These are phyloP conservation scores for Colletotrichum chrysophilum DNA, from an alignment of 2,329 filamentous ascomycete species.

Conservation along the genomic window DNA sequence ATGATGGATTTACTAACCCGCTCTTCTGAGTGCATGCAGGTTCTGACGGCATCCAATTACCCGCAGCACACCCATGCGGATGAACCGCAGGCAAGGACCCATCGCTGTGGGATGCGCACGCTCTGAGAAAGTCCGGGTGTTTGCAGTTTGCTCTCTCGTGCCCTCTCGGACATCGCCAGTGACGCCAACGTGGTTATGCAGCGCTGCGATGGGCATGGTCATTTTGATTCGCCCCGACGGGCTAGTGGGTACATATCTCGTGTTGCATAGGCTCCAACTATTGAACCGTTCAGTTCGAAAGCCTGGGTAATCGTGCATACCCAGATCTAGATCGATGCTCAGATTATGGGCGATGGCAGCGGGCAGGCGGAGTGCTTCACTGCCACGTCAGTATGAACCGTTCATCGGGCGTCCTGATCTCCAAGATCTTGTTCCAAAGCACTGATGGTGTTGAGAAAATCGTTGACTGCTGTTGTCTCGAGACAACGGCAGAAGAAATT, in stretches of 20 bases:
- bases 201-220: not conserved
- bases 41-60: not conserved
- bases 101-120: not conserved
- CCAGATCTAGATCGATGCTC: not conserved
- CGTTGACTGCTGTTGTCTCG: not conserved
- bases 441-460: not conserved
- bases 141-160: not conserved
- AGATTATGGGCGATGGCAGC: not conserved
- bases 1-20: not conserved
- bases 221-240: not conserved
- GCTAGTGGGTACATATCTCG: not conserved
- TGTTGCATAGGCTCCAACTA: not conserved
- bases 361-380: not conserved
- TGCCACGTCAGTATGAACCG: not conserved
- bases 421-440: not conserved
- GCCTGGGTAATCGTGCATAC: not conserved
- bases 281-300: not conserved
- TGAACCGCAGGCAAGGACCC: not conserved
- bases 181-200: not conserved
- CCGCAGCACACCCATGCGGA: not conserved
- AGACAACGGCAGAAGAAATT: not conserved
- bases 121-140: not conserved
- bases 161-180: not conserved
- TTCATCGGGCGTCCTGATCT: not conserved
- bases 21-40: not conserved